Conservation (phyloP, 1,284 basidiomycete genomes). For the Limonomyces culmigenus region DNA sequence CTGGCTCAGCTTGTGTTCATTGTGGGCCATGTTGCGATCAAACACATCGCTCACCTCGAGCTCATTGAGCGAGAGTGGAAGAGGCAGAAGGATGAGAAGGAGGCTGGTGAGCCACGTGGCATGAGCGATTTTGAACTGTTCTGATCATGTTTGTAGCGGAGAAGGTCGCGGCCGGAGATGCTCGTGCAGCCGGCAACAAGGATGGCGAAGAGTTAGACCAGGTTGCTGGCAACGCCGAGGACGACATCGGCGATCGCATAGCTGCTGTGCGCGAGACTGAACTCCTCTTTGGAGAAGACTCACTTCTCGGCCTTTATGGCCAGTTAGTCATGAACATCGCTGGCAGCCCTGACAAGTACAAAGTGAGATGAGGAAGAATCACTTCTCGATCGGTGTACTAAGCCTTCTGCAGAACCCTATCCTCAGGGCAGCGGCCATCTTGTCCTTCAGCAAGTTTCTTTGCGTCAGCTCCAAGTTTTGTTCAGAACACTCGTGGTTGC, state of each 20-base stretch:
- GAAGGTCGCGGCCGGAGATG: slow-evolving; percentile 27
- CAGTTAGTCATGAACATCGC: slow-evolving; percentile 85
- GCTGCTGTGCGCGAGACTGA: slow-evolving; percentile 75
- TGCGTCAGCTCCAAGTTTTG: slow-evolving; percentile 93
- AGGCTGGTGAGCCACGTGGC: slow-evolving; percentile 35
- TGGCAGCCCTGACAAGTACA: slow-evolving; percentile 75
- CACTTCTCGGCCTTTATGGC: slow-evolving; percentile 74
- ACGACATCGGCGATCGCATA: slow-evolving; percentile 92
- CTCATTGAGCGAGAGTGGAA: slow-evolving; percentile 97
- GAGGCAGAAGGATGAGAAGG: slow-evolving; percentile 82
- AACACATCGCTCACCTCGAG: slow-evolving; percentile 94
- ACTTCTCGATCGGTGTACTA: background rate
- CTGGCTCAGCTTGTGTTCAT: slow-evolving; percentile 87
- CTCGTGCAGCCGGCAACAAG: slow-evolving; percentile 47
- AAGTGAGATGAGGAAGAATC: slow-evolving; percentile 26
- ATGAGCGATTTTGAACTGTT: background rate
- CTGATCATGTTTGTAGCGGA: slow-evolving; percentile 23
- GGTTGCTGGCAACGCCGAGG: slow-evolving; percentile 94
- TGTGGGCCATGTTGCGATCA: slow-evolving; percentile 93
- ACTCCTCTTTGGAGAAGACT: slow-evolving; percentile 73
- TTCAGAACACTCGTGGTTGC: slow-evolving; percentile 72
- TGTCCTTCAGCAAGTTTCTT: slow-evolving; percentile 92
- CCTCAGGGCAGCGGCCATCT: slow-evolving; percentile 73
- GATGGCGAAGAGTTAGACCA: slow-evolving; percentile 88
- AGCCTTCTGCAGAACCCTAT: slow-evolving; percentile 54